A percentile compares a stretch with the other conserved stretches of the same genome.
These are phyloP conservation scores for Hemileccinum impolitum DNA, from an alignment of 768 basidiomycete genomes.

Conservation along the genomic window DNA sequence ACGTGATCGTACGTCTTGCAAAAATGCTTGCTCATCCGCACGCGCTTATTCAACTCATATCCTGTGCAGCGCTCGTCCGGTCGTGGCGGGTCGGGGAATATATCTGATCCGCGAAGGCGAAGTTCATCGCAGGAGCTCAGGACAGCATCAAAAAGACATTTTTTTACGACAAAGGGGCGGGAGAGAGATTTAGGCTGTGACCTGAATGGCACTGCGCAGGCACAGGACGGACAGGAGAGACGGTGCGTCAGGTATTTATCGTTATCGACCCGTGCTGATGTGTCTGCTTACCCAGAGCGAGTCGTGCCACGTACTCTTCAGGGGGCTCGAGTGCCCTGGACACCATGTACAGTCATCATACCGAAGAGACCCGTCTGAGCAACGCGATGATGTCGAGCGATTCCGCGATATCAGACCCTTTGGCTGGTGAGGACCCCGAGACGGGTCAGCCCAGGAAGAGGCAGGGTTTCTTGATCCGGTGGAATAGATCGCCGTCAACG, in stretches of 20 bases:
- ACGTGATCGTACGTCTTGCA: constrained; percentile 12
- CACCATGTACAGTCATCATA: neutral
- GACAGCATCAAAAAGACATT: neutral
- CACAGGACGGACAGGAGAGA: neutral
- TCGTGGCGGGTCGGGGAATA: constrained; percentile 28
- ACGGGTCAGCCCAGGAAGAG: neutral
- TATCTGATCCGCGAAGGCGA: constrained; percentile 10
- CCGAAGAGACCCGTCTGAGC: neutral
- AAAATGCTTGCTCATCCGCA: too few relatives aligned
- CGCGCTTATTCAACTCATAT: neutral
- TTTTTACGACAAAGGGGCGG: constrained; percentile 18
- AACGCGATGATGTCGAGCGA: neutral
- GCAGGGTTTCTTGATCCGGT: neutral
- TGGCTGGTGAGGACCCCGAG: neutral
- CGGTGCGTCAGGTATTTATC: constrained; percentile 3
- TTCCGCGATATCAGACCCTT: constrained; percentile 2
- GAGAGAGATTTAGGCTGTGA: neutral
- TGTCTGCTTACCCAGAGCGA: neutral
- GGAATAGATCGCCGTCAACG: neutral
- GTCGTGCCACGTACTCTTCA: constrained; percentile 13
- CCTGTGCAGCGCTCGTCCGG: constrained; percentile 22
- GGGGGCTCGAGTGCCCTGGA: constrained; percentile 1
- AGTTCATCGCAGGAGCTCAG: constrained; percentile 5
- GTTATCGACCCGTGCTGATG: too few relatives aligned
- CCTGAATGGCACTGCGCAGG: neutral